Evolutionary conservation across 305 asterid species (phyloP).

Genomic region (Rubia balearica): DNA sequence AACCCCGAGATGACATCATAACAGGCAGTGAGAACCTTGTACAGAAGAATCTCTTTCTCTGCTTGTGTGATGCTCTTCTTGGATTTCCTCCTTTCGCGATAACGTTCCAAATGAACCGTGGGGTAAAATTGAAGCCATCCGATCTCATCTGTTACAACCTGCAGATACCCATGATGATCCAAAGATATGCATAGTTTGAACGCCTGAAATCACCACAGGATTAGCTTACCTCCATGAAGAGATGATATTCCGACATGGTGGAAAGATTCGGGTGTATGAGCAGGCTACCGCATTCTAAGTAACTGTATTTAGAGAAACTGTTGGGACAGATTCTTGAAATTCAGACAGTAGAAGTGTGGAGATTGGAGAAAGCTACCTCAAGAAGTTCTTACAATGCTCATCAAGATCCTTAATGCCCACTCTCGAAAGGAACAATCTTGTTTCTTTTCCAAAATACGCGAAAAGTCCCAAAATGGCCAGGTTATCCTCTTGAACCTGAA

Average conservation of each 20-base stretch:
- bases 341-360: background rate
- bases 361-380: slow-evolving; percentile 37
- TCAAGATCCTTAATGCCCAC: slow-evolving; percentile 56
- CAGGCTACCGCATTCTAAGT: slow-evolving; percentile 74
- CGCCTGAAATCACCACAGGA: background rate
- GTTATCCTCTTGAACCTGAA: slow-evolving; percentile 49
- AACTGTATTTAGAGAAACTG: slow-evolving; percentile 34
- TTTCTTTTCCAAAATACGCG: slow-evolving; percentile 71
- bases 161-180: slow-evolving; percentile 7
- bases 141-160: slow-evolving; percentile 70
- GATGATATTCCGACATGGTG: slow-evolving; percentile 57
- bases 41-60: slow-evolving; percentile 55
- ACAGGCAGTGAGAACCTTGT: slow-evolving; percentile 54
- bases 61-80: slow-evolving; percentile 56
- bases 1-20: slow-evolving; percentile 70
- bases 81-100: slow-evolving; percentile 46
- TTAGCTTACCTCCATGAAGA: slow-evolving; percentile 62
- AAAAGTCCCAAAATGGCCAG: slow-evolving; percentile 66
- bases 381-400: slow-evolving; percentile 50
- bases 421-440: slow-evolving; percentile 56
- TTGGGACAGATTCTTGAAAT: slow-evolving; percentile 11
- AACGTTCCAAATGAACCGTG: slow-evolving; percentile 27
- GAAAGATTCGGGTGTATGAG: slow-evolving; percentile 60
- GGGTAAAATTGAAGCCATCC: slow-evolving; percentile 81
- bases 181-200: background rate